Evolutionary conservation across 768 basidiomycete species (phyloP), one percentile per base, ranked within the genome.

Genomic region (Lentinula aciculospora): DNA sequence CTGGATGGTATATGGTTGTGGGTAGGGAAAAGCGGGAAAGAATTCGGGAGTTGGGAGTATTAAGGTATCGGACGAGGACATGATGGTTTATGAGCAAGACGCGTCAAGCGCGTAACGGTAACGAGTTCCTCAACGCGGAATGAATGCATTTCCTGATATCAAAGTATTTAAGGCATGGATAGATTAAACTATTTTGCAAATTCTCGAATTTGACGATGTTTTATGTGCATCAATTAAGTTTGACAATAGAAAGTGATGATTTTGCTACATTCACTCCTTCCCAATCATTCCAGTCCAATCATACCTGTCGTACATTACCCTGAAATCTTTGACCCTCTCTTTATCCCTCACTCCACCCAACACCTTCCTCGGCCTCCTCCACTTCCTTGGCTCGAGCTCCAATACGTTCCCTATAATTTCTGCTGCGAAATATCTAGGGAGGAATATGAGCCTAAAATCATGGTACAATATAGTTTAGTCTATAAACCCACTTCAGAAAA

Each of bases 341-440:
- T 81, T 81, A 67, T 94, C 88, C 51, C 23, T 28, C 60, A 80
- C 77, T 48, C 80, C 73, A 37, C 80, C 80, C 64, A 96, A 94
- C 46, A 94, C 72, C 61, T 81, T 78, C 63, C 81, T 81, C 2
- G 96, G 94, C 63, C 85, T 79, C 54, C 89, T 74, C 96, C 96
- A 99, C 63, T 78, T 78, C 56, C 92, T 75, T 1, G 95, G 85
- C 66, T 96, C 94, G 37, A 97, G 67, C 12, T 93, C 94, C 49
- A 99, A 74, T 57, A 97, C 68, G 64, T 92, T 94, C 7, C 96
- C 96, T 61, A 98, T 86, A 63, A 98, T 96, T 71, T 99, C 96
- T 17, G 83, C 86, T 0, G 94, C 95, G 68, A 99, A 99, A 68
- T 92, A 97, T 59, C 94, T 96, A 54, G 39, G 25, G 45, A 50